Conservation (phyloP, 495 filamentous ascomycete species). For the Hypoxylon crocopeplum region DNA sequence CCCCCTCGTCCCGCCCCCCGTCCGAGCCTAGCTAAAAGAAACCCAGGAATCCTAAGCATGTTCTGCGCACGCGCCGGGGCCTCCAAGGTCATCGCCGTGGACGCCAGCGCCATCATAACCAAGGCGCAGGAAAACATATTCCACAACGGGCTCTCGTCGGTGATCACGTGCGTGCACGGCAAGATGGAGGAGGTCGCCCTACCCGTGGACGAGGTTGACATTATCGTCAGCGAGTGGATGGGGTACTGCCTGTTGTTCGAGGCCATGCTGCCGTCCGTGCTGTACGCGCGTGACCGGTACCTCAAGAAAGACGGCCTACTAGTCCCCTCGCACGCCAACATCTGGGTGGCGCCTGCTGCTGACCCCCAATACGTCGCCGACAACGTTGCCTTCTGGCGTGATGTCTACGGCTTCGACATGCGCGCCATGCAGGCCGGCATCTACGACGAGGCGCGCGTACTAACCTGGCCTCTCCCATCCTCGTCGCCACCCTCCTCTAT, state of each 20-base stretch:
- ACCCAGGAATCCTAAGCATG: constrained; percentile 76
- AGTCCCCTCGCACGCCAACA: constrained; percentile 87
- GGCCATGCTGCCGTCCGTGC: constrained; percentile 95
- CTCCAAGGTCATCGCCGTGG: constrained; percentile 92
- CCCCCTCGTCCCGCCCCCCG: too few relatives aligned
- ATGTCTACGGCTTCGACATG: constrained; percentile 98
- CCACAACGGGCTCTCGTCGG: constrained; percentile 79
- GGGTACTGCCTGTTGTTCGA: constrained; percentile 98
- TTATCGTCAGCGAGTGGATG: constrained; percentile 99
- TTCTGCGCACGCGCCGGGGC: constrained; percentile 95
- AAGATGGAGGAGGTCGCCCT: constrained; percentile 95
- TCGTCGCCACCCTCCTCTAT: neutral
- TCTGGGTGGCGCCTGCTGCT: constrained; percentile 87
- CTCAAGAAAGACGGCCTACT: constrained; percentile 83
- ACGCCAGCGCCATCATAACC: constrained; percentile 96
- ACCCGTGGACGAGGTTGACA: constrained; percentile 90
- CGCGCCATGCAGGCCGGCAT: constrained; percentile 84
- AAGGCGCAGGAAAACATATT: constrained; percentile 92
- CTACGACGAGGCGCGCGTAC: constrained; percentile 81
- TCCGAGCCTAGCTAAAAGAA: too few relatives aligned
- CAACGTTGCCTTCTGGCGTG: constrained; percentile 94
- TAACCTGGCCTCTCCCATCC: constrained; percentile 25
- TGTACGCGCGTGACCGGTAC: constrained; percentile 93
- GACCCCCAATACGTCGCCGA: constrained; percentile 91
- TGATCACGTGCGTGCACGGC: constrained; percentile 90